These are phyloP conservation scores for Linum usitatissimum DNA, from an alignment of 345 rosid genomes.

Conservation along the genomic window DNA sequence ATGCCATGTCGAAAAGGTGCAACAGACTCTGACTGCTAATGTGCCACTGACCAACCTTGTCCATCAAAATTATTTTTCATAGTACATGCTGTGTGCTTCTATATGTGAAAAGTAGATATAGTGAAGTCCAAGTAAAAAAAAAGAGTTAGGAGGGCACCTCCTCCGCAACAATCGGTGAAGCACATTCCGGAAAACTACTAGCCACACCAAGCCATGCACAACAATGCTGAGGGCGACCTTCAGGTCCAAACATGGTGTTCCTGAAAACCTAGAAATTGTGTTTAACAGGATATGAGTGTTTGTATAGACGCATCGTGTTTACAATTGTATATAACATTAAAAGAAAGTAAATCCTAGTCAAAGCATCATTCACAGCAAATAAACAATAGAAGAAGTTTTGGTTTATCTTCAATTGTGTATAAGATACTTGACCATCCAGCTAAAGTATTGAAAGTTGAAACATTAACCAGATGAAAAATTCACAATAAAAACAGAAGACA, in stretches of 20 bases:
- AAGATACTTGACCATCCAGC: neutral
- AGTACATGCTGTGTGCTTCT: neutral
- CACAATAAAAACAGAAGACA: neutral
- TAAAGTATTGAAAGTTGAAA: no score
- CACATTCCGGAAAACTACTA: slow-evolving; percentile 95
- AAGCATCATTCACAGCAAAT: neutral
- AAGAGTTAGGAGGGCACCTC: slow-evolving; percentile 46
- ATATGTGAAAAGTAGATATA: neutral
- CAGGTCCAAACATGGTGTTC: slow-evolving; percentile 99
- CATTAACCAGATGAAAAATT: no score
- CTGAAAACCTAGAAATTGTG: slow-evolving; percentile 62
- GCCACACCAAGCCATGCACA: slow-evolving; percentile 99
- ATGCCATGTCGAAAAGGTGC: neutral
- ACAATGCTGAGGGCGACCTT: slow-evolving; percentile 99
- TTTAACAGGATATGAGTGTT: neutral
- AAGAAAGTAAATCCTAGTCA: neutral
- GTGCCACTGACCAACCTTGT: neutral
- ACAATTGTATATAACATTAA: neutral
- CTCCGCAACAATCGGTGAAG: slow-evolving; percentile 87
- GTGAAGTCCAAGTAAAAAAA: neutral
- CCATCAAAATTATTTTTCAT: neutral
- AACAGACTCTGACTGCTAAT: neutral
- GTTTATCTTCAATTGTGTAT: neutral
- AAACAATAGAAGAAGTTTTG: neutral
- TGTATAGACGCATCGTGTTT: neutral